These are phyloP conservation scores for Diospyros kaki DNA, from an alignment of 148 eudicot genomes.

Conservation along the genomic window DNA sequence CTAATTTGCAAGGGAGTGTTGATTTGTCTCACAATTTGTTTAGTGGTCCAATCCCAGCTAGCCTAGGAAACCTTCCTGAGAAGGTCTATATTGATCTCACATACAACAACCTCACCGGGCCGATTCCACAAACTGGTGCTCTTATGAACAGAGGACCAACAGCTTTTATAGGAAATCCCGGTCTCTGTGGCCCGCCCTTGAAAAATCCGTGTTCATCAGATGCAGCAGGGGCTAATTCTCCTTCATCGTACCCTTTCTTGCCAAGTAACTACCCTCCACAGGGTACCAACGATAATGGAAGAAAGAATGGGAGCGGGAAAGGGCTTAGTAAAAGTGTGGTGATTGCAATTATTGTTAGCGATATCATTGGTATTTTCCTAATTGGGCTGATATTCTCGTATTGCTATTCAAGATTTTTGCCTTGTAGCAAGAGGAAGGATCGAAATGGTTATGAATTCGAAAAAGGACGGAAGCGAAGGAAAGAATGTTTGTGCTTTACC, in stretches of 20 bases:
- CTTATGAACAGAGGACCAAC: conserved; percentile 90
- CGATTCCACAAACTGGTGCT: conserved; percentile 90
- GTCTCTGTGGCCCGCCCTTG: conserved; percentile 90
- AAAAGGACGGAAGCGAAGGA: conserved; percentile 47
- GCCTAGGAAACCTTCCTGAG: conserved; percentile 92
- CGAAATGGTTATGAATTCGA: conserved; percentile 33
- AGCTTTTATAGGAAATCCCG: conserved; percentile 86
- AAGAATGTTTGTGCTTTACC: conserved; percentile 73
- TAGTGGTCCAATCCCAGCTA: conserved; percentile 81
- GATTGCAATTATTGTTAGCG: conserved; percentile 58
- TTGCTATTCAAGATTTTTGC: conserved; percentile 65
- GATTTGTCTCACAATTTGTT: conserved; percentile 87
- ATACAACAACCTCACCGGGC: conserved; percentile 73
- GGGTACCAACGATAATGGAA: conserved; percentile 19
- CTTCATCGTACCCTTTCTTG: conserved; percentile 62
- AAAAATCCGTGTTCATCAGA: conserved; percentile 60
- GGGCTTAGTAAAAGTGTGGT: conserved; percentile 65
- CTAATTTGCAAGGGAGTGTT: conserved; percentile 81
- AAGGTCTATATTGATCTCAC: conserved; percentile 92
- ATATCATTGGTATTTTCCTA: conserved; percentile 79
- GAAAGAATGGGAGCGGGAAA: conserved; percentile 32
- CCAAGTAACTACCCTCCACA: conserved; percentile 56
- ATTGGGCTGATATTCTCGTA: conserved; percentile 80
- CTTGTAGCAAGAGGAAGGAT: conserved; percentile 41
- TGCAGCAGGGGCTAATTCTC: conserved; percentile 35